Evolutionary conservation across 768 basidiomycete genomes (phyloP), one percentile per base, ranked within the genome.

Genomic region (Russula earlei): DNA sequence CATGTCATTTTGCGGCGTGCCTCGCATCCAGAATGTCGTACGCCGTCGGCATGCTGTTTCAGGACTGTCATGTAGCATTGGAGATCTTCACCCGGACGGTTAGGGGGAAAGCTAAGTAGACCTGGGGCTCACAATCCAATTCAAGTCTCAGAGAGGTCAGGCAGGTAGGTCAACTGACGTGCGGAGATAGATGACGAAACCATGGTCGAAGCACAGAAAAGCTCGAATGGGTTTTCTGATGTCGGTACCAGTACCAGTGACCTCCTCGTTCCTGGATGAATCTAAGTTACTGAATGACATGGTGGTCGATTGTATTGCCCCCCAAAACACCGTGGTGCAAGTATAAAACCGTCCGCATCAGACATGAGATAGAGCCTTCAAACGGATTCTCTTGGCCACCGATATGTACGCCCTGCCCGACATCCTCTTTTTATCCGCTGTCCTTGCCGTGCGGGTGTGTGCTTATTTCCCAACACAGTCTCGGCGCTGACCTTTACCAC

Each of bases 21-120:
- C 70, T 22, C 75, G 70, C 59, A 77, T 68, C 70, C 69, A 73
- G 62, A 67, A 73, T 40, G 63, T 60, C 22, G 66, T n/a, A 78
- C 67, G 12, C 79, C 79, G 48, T 80, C 79, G 9, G 76, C 77
- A 60, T 76, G 75, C 46, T 69, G 66, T 27, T 63, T 70, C n/a
- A 60, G 58, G 55, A 33, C 67, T 67, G 31, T 25, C 14, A 5
- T 34, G 33, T 40, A n/a, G 34, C 1, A 7, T 43, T 33, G n/a
- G 49, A 31, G 25, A 37, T n/a, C n/a, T n/a, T n/a, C n/a, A n/a
- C n/a, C n/a, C n/a, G n/a, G 12, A 10, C 20, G n/a, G n/a, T 40
- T 17, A 29, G 44, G 27, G 17, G 6, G 9, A 27, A n/a, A n/a
- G n/a, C 25, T 15, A 40, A n/a, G n/a, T n/a, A 4, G 15, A 5